Percentiles rank a stretch among this genome's conserved stretches.
Conservation (phyloP, 352 stramenopile species). For the Thraustochytrium striatum region DNA sequence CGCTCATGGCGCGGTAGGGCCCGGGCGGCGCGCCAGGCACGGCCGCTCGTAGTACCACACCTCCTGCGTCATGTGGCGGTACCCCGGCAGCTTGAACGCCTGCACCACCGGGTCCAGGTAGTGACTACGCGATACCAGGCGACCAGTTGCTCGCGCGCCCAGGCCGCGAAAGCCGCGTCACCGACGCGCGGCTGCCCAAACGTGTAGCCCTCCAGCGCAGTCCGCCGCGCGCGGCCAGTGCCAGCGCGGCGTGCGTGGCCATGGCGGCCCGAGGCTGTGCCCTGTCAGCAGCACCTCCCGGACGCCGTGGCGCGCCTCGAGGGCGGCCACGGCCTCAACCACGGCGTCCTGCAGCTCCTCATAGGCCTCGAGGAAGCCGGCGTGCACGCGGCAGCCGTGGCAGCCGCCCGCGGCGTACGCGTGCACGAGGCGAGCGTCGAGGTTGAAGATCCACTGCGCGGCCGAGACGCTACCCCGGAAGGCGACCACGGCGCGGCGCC, state of each 20-base stretch:
- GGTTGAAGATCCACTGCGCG: conserved; percentile 40
- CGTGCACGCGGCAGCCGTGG: conserved; percentile 41
- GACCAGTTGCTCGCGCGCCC: not conserved
- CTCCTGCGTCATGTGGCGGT: conserved; percentile 35
- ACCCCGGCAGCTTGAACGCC: conserved; percentile 2
- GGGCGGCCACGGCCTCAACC: not conserved
- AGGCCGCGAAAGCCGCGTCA: conserved; percentile 38
- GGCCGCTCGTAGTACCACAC: conserved; percentile 35
- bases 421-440: not conserved
- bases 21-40: not conserved
- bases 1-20: not conserved
- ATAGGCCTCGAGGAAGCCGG: conserved; percentile 47
- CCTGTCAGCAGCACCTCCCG: conserved; percentile 31
- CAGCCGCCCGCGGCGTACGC: conserved; percentile 8
- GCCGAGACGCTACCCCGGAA: conserved; percentile 17
- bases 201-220: conserved; percentile 35
- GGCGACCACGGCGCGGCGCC: not conserved
- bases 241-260: conserved; percentile 32
- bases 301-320: not conserved
- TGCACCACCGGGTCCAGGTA: conserved; percentile 35
- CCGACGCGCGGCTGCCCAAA: conserved; percentile 51
- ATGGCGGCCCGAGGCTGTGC: conserved; percentile 48
- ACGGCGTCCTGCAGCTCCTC: conserved; percentile 20
- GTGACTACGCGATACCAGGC: conserved; percentile 41
- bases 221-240: not conserved